Percentiles rank a stretch among this genome's conserved stretches.
phyloP scores from a whole-genome alignment of 768 basidiomycete genomes.

The Lentinula edodes region DNA sequence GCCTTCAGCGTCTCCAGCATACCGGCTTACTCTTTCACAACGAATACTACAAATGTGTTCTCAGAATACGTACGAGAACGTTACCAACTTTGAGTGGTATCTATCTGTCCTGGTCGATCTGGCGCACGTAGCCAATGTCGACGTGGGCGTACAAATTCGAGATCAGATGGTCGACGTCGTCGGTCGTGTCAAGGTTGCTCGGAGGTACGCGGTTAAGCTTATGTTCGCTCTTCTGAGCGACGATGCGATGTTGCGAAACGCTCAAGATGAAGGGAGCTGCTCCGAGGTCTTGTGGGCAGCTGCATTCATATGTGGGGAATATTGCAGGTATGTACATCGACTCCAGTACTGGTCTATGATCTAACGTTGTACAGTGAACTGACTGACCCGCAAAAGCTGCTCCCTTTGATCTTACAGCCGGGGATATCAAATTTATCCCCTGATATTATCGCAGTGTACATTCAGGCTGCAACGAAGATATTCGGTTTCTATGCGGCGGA shows the following conservation, averaged over 20 bases:
- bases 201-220: slow-evolving; percentile 77
- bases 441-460: slow-evolving; percentile 69
- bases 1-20: slow-evolving; percentile 73
- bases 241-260: slow-evolving; percentile 63
- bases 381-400: slow-evolving; percentile 67
- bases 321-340: slow-evolving; percentile 62
- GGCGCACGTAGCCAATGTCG: slow-evolving; percentile 77
- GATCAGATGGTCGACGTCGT: slow-evolving; percentile 86
- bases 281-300: slow-evolving; percentile 89
- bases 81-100: slow-evolving; percentile 97
- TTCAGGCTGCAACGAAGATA: slow-evolving; percentile 81
- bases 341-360: not conserved
- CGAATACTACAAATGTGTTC: slow-evolving; percentile 86
- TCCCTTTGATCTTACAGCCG: slow-evolving; percentile 64
- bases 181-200: slow-evolving; percentile 69
- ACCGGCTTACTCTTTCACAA: slow-evolving; percentile 78
- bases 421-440: slow-evolving; percentile 50
- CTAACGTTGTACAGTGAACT: slow-evolving; percentile 50
- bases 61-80: slow-evolving; percentile 76
- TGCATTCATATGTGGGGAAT: slow-evolving; percentile 96
- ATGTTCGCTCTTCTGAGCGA: slow-evolving; percentile 82
- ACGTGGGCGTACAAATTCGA: slow-evolving; percentile 72
- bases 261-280: slow-evolving; percentile 67
- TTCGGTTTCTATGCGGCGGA: slow-evolving; percentile 83
- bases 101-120: slow-evolving; percentile 91